phyloP scores from a whole-genome alignment of 23 red algal species.

The Gracilariopsis chorda region DNA sequence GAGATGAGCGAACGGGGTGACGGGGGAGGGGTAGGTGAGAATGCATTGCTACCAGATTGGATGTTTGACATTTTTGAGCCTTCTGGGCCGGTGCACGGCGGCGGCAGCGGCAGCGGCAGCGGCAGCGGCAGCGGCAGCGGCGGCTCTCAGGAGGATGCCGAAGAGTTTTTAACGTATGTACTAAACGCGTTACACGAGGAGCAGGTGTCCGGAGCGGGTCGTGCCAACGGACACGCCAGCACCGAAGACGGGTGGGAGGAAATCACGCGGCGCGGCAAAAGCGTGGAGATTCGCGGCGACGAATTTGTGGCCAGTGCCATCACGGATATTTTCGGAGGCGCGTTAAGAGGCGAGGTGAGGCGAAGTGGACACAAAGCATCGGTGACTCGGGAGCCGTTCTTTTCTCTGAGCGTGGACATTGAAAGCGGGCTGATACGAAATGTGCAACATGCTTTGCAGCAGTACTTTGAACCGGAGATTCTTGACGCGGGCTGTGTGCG shows the following conservation, averaged over 20 bases:
- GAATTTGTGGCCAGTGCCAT: conserved; percentile 33
- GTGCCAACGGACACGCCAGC: background rate
- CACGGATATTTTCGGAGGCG: conserved; percentile 78
- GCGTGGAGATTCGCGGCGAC: conserved; percentile 62
- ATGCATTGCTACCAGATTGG: conserved; percentile 50
- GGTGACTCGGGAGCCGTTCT: conserved; percentile 90
- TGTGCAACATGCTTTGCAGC: conserved; percentile 64
- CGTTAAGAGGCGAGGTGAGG: conserved; percentile 77
- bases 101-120: background rate
- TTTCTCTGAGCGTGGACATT: conserved; percentile 80
- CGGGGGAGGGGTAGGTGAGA: background rate
- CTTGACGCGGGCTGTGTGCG: conserved; percentile 59
- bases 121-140: conserved; percentile 4
- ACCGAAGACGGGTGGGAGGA: conserved; percentile 71
- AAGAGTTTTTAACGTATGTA: conserved; percentile 86
- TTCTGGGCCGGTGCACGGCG: conserved; percentile 12
- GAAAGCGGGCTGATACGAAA: conserved; percentile 34
- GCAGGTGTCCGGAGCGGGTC: background rate
- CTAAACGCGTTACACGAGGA: conserved; percentile 92
- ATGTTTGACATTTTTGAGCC: conserved; percentile 50
- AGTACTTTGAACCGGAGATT: conserved; percentile 86
- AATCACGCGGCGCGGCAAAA: conserved; percentile 70
- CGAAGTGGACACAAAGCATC: conserved; percentile 68
- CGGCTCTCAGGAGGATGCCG: conserved; percentile 90
- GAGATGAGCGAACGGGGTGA: conserved; percentile 36